phyloP scores from a whole-genome alignment of 768 basidiomycete species.

The Lactarius hengduanensis region DNA sequence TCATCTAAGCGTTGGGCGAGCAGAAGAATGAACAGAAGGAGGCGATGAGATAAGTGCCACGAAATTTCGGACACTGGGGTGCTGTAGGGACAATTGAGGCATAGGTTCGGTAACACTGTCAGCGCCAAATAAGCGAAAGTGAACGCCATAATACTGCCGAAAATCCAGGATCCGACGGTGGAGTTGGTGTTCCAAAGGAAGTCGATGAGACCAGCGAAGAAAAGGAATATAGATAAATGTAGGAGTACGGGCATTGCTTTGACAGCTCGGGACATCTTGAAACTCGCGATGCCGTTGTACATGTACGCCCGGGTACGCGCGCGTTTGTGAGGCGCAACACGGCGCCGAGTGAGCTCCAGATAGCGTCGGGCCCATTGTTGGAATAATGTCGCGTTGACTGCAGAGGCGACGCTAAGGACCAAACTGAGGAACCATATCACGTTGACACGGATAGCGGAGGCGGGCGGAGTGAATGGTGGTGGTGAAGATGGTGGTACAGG shows the following conservation, averaged over 20 bases:
- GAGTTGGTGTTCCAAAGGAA: neutral
- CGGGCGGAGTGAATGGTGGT: too few species aligned
- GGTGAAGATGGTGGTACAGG: too few species aligned
- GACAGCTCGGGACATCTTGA: neutral
- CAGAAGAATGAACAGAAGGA: neutral
- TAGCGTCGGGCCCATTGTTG: neutral
- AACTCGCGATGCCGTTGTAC: neutral
- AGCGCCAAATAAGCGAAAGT: too few species aligned
- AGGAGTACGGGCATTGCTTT: neutral
- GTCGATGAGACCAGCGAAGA: neutral
- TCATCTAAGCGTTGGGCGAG: neutral
- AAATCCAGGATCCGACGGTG: neutral
- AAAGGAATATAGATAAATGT: neutral
- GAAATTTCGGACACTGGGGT: slow-evolving; percentile 10
- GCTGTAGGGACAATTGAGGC: slow-evolving; percentile 9
- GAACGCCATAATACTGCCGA: neutral
- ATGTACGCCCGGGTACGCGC: neutral
- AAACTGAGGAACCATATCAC: slow-evolving; percentile 9
- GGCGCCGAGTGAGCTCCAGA: neutral
- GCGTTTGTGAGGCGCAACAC: neutral
- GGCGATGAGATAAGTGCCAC: neutral
- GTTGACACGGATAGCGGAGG: neutral
- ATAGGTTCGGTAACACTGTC: neutral
- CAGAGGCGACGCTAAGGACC: neutral
- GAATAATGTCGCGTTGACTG: neutral